Evolutionary conservation across 768 basidiomycete species (phyloP).

Genomic region (Lyophyllum shimeji): DNA sequence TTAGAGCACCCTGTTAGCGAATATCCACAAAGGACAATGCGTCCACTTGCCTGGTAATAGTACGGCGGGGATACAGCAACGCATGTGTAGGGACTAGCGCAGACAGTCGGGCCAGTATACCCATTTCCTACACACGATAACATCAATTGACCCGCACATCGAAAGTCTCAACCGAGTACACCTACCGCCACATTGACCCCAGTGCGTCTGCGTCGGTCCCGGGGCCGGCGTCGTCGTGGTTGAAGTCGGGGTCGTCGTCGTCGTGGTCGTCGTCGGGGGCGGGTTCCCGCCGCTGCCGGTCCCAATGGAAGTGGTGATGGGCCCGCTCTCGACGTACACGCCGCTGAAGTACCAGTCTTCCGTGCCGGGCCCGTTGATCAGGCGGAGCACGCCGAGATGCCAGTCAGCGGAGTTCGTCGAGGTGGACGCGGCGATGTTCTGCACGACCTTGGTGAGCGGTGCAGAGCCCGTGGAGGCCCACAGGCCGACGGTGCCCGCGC

Average conservation of each 20-base stretch:
- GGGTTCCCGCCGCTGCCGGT: conserved; percentile 18
- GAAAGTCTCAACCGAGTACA: background rate
- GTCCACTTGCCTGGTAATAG: conserved; percentile 47
- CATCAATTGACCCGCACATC: background rate
- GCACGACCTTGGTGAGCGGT: conserved; percentile 49
- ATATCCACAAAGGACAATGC: background rate
- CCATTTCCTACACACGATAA: conserved; percentile 31
- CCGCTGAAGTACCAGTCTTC: conserved; percentile 64
- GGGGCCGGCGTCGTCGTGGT: conserved; percentile 33
- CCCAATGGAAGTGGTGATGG: conserved; percentile 53
- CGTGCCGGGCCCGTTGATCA: conserved; percentile 42
- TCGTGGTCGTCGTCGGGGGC: conserved; percentile 31
- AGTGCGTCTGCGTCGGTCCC: conserved; percentile 42
- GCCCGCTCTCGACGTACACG: conserved; percentile 58
- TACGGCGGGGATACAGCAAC: conserved; percentile 48
- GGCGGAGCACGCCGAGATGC: conserved; percentile 61
- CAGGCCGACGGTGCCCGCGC: conserved; percentile 50
- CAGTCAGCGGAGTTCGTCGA: conserved; percentile 61
- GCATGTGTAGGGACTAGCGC: conserved; percentile 42
- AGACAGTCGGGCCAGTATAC: conserved; percentile 46
- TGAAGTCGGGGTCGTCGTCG: conserved; percentile 21
- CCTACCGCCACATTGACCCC: conserved; percentile 54
- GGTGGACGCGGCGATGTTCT: conserved; percentile 45
- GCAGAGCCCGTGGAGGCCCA: conserved; percentile 52
- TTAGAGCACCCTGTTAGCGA: background rate